phyloP scores from a whole-genome alignment of 2,329 filamentous ascomycete species.

The Beauveria pseudobassiana region DNA sequence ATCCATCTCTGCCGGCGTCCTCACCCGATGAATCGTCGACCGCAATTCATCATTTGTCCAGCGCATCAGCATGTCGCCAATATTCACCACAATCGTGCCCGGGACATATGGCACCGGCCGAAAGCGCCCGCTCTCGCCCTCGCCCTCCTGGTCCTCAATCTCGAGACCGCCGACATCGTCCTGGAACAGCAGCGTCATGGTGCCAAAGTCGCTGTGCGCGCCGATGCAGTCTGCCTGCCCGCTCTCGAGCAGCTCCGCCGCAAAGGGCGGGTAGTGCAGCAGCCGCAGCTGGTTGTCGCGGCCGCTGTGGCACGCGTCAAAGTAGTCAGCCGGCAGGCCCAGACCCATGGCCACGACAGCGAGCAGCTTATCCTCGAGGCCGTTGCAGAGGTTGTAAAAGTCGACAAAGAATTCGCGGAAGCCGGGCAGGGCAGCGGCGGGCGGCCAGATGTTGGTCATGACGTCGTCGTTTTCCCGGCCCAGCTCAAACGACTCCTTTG shows the following conservation, averaged over 20 bases:
- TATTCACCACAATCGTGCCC: slow-evolving; percentile 31
- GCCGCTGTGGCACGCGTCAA: slow-evolving; percentile 53
- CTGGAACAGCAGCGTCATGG: slow-evolving; percentile 23
- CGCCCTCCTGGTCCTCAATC: slow-evolving; percentile 27
- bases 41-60: slow-evolving; percentile 30
- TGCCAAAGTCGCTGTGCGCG: slow-evolving; percentile 27
- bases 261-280: slow-evolving; percentile 41
- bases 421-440: slow-evolving; percentile 18
- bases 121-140: slow-evolving; percentile 17
- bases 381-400: slow-evolving; percentile 65
- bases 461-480: slow-evolving; percentile 25
- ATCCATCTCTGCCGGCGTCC: slow-evolving; percentile 27
- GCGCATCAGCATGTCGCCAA: slow-evolving; percentile 31
- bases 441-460: slow-evolving; percentile 23
- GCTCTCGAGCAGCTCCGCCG: slow-evolving; percentile 21
- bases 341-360: slow-evolving; percentile 68
- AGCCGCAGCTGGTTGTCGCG: slow-evolving; percentile 53
- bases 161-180: slow-evolving; percentile 34
- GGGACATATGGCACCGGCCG: slow-evolving; percentile 19
- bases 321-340: slow-evolving; percentile 58
- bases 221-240: slow-evolving; percentile 22
- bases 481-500: slow-evolving; percentile 33
- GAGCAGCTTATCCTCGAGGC: slow-evolving; percentile 66
- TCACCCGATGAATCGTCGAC: slow-evolving; percentile 33
- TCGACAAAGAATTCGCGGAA: slow-evolving; percentile 28